Evolutionary conservation across 352 stramenopile genomes (phyloP), one percentile per base, ranked within the genome.

Genomic region (Globisporangium sylvaticum): DNA sequence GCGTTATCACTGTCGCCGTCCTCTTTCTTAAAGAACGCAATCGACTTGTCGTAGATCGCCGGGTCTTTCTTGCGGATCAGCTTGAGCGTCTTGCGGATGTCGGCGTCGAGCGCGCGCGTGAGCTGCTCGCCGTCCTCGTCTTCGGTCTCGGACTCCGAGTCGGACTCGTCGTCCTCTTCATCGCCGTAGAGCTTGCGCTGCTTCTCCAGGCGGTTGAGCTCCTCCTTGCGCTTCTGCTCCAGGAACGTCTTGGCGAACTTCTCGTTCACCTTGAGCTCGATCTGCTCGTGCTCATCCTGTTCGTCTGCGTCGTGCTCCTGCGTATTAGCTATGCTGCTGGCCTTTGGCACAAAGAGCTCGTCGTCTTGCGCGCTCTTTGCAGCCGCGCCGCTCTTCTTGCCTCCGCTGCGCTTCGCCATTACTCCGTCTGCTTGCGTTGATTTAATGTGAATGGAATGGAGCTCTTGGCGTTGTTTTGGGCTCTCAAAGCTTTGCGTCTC

Each of bases 51-150:
- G 77, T 98, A 98, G 62, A 98, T 97, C 57, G 80, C 77, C 54
- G 90, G 91, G 73, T 98, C 93, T 62, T 90, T 94, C 34, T 83
- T 94, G 60, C 91, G 90, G 61, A 99, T 92, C 22, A 97, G 83
- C 54, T 90, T 87, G 22, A 99, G 73, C 62, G 88, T 96, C 74
- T 88, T 87, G 62, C 68, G 77, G 59, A 96, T 96, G 58, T 94
- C 86, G 8, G 71, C 76, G 60, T 96, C 88, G 66, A 96, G 60
- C 53, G 86, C 80, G 29, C 57, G 62, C 29, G 86, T 94, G 29
- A 96, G 77, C 63, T 92, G 76, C 63, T 94, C 87, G 39, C 83
- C 88, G 63, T 96, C 88, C 66, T 95, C 87, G 63, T 95, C 87
- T 64, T 95, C 88, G 4, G 83, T 89, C 74, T 96, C 88, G 6